Base-by-base conservation (phyloP, 1,284 basidiomycete genomes). In the Apiotrichum porosum region DNA sequence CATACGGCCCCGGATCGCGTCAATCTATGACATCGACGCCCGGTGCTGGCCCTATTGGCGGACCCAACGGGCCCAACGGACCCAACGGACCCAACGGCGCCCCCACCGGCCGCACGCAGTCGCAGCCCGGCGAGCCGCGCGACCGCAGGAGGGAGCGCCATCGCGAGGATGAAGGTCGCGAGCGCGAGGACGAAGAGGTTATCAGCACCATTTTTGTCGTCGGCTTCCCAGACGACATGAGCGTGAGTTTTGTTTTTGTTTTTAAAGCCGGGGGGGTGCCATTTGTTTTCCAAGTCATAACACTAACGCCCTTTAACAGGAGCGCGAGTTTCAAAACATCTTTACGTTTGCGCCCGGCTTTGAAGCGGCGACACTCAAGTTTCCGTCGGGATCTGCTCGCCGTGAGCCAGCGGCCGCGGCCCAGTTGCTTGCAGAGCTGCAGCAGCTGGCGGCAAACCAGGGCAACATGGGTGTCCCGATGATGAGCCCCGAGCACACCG, bases 281-380 rank as follows among this genome's bases (percentile, higher is more conserved):
- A n/a, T n/a, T 15, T 18, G 15, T n/a, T 26, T 32, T 28, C 30
- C 13, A 31, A 33, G 36, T 37, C 13, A n/a, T n/a, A n/a, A 24
- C 6, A n/a, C 30, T 47, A n/a, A 33, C 18, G 17, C 9, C 9
- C 6, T 8, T 4, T 51, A n/a, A 9, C 61, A 93, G 88, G 90
- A 97, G 76, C 89, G 94, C 19, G 94, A 98, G 75, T 97, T 98
- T 71, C 90, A 94, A 74, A 97, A 97, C 72, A 95, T 98, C 86
- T 98, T 98, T 72, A 89, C 92, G 4, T 98, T 98, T 67, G 90
- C 89, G 3, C 76, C 81, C 1, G 95, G 92, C 12, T 98, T 98
- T 65, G 94, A 98, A 70, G 95, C 94, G 15, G 93, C 94, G 1
- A 97, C 93, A 6, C 80, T 98, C 62, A 98, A 97, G 79, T 90